Conservation (phyloP, 78 protist genomes). For the Dictyostelium discoideum region DNA sequence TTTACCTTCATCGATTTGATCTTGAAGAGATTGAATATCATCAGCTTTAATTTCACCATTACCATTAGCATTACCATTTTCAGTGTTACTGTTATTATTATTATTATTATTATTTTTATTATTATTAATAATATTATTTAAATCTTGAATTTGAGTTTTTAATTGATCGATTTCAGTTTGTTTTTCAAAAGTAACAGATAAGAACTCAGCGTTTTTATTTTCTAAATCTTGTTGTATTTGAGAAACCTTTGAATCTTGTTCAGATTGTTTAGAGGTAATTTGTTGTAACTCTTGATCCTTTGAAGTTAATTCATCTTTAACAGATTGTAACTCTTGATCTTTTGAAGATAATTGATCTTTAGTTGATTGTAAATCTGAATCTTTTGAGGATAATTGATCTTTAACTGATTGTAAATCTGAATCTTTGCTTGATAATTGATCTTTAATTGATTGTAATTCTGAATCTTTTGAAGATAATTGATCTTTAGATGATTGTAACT, state of each 20-base stretch:
- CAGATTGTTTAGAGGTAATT: not conserved
- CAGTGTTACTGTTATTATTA: not conserved
- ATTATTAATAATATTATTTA: not conserved
- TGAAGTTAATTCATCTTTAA: slow-evolving; percentile 19
- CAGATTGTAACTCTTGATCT: not conserved
- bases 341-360: not conserved
- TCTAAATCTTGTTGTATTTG: slow-evolving; percentile 4
- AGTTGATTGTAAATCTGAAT: not conserved
- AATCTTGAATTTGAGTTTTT: slow-evolving; percentile 11
- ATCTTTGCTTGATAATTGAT: not conserved
- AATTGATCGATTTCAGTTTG: slow-evolving; percentile 20
- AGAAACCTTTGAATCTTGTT: not conserved
- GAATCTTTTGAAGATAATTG: not conserved
- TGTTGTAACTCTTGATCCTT: slow-evolving; percentile 17
- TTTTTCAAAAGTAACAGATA: not conserved
- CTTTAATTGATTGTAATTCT: not conserved
- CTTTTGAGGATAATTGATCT: not conserved
- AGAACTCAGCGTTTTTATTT: not conserved
- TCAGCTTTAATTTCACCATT: slow-evolving; percentile 10
- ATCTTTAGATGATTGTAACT: not conserved
- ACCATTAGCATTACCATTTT: not conserved
- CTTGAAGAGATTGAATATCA: slow-evolving; percentile 53
- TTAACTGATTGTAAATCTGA: not conserved
- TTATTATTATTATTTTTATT: not conserved
- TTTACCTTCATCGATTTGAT: slow-evolving; percentile 54